Percentiles rank a stretch among this genome's conserved stretches.
Conservation (phyloP, 176 grass and related monocot genomes). For the Cenchrus fungigraminus region DNA sequence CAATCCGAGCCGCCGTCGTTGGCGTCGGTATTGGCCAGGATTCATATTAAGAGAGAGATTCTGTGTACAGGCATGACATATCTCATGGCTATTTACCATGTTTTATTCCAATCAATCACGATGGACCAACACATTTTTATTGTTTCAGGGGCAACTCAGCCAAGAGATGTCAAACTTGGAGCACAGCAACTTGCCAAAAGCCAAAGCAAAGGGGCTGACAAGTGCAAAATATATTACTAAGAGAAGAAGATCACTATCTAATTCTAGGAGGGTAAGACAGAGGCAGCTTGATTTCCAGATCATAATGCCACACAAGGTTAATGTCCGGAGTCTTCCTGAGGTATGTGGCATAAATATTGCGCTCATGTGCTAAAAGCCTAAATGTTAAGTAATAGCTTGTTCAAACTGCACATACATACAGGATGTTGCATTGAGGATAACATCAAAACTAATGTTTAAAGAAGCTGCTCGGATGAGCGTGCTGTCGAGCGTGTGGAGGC, state of each 20-base stretch:
- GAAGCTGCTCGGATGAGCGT: conserved; percentile 15
- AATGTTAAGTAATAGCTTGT: background rate
- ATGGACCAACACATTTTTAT: background rate
- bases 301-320: background rate
- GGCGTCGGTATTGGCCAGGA: too few species aligned
- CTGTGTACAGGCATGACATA: too few species aligned
- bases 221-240: background rate
- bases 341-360: conserved; percentile 10
- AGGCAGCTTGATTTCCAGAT: background rate
- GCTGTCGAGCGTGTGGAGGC: background rate
- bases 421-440: conserved; percentile 4
- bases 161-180: background rate
- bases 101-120: background rate
- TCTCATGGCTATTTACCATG: background rate
- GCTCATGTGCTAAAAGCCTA: background rate
- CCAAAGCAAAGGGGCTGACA: background rate
- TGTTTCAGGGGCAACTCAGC: background rate
- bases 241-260: background rate
- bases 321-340: conserved; percentile 24
- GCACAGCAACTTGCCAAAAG: background rate
- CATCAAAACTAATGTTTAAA: background rate
- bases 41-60: too few species aligned
- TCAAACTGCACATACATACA: conserved; percentile 2
- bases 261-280: background rate
- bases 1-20: too few species aligned